Evolutionary conservation across 2,329 filamentous ascomycete species (phyloP).

Genomic region (Colletotrichum liriopes): DNA sequence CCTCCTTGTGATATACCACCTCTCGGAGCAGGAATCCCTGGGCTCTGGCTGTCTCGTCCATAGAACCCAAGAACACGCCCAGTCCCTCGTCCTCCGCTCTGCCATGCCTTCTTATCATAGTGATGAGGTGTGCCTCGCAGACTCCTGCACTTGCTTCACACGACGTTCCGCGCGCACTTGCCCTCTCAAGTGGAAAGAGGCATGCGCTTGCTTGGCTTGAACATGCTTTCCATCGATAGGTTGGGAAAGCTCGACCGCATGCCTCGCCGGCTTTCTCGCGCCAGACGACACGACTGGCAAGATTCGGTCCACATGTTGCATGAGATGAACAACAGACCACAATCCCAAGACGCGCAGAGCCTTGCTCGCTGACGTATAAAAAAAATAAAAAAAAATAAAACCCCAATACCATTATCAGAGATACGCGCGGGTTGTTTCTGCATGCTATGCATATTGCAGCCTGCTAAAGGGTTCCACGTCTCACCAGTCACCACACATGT

Average conservation of each 20-base stretch:
- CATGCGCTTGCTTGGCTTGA: background rate
- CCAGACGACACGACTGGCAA: background rate
- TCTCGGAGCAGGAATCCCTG: background rate
- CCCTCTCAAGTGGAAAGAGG: background rate
- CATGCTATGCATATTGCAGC: background rate
- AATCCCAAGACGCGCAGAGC: background rate
- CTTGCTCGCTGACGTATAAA: background rate
- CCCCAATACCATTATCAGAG: background rate
- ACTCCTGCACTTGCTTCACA: background rate
- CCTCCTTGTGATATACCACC: background rate
- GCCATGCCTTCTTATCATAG: background rate
- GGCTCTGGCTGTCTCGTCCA: background rate
- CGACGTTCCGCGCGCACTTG: background rate
- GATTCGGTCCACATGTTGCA: background rate
- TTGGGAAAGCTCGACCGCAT: background rate
- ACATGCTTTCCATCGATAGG: background rate
- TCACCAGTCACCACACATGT: constrained; percentile 1
- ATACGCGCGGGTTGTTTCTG: background rate
- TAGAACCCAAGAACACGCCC: background rate
- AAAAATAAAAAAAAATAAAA: background rate
- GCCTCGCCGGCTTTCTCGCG: background rate
- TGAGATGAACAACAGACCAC: background rate
- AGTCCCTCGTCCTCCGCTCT: background rate
- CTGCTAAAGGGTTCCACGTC: constrained; percentile 3
- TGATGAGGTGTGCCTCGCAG: background rate